phyloP scores from a whole-genome alignment of 208 protist species.

The Kentomonas sorsogonicus region DNA sequence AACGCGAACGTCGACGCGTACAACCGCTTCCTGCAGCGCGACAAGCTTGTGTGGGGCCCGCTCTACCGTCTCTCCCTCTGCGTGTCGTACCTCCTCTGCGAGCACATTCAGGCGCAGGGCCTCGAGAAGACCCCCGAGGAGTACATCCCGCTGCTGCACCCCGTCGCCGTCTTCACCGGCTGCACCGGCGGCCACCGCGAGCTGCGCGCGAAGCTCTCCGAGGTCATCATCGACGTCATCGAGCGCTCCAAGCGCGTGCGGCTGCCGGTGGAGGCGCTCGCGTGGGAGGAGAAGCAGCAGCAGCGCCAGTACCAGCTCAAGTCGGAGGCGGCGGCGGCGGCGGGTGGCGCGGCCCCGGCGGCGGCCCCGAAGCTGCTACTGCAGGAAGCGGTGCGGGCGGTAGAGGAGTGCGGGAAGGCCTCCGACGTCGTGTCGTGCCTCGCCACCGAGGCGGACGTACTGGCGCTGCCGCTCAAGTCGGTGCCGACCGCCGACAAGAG shows the following conservation, averaged over 20 bases:
- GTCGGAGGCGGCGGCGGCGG: slow-evolving; percentile 31
- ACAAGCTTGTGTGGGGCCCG: slow-evolving; percentile 50
- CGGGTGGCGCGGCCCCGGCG: slow-evolving; percentile 8
- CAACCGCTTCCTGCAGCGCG: slow-evolving; percentile 34
- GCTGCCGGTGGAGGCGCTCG: slow-evolving; percentile 38
- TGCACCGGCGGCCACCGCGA: slow-evolving; percentile 75
- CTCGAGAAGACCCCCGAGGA: slow-evolving; percentile 42
- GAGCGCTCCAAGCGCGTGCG: slow-evolving; percentile 67
- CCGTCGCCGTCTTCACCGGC: slow-evolving; percentile 50
- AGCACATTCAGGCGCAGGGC: slow-evolving; percentile 35
- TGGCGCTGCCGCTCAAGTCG: slow-evolving; percentile 25
- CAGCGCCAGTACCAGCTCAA: no score
- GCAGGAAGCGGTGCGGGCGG: no score
- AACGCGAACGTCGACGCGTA: slow-evolving; percentile 49
- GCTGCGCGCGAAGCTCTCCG: slow-evolving; percentile 44
- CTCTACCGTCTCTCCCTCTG: slow-evolving; percentile 59
- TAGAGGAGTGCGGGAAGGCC: no score
- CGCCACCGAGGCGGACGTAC: slow-evolving; percentile 59
- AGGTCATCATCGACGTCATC: slow-evolving; percentile 56
- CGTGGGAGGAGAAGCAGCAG: slow-evolving; percentile 18
- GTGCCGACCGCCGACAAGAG: slow-evolving; percentile 24
- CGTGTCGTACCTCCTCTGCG: slow-evolving; percentile 65
- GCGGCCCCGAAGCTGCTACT: slow-evolving; percentile 6
- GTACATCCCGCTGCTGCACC: slow-evolving; percentile 51
- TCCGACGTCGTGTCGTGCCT: slow-evolving; percentile 48